Evolutionary conservation across 345 rosid species (phyloP).

Genomic region (Heritiera littoralis): DNA sequence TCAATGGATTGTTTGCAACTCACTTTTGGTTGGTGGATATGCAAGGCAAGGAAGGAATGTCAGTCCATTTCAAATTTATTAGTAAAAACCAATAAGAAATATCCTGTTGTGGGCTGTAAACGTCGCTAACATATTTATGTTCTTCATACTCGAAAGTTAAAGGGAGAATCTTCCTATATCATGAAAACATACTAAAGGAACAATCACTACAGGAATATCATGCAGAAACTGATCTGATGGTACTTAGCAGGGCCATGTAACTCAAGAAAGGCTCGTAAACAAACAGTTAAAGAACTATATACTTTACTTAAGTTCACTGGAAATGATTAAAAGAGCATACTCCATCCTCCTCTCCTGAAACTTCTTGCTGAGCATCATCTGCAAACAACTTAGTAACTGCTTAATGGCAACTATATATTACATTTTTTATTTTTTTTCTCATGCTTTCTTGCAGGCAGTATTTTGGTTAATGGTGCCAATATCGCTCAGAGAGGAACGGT

Average conservation of each 20-base stretch:
- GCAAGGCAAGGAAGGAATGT: too few relatives aligned
- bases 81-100: too few relatives aligned
- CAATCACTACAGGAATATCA: too few relatives aligned
- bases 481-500: slow-evolving; percentile 40
- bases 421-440: slow-evolving; percentile 15
- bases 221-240: background rate
- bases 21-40: too few relatives aligned
- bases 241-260: background rate
- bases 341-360: too few relatives aligned
- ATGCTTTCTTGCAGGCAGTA: slow-evolving; percentile 31
- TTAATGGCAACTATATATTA: background rate
- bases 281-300: background rate
- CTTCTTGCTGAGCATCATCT: too few relatives aligned
- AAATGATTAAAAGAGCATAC: too few relatives aligned
- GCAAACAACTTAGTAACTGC: too few relatives aligned
- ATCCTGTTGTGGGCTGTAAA: background rate
- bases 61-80: too few relatives aligned
- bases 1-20: too few relatives aligned
- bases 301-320: too few relatives aligned
- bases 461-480: slow-evolving; percentile 47
- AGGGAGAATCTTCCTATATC: background rate
- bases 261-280: background rate
- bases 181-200: background rate
- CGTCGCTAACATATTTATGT: background rate
- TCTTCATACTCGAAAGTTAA: background rate